A percentile compares a stretch with the other conserved stretches of the same genome.
Conservation (phyloP, 805 yeast genomes). For the Metschnikowia matae region DNA sequence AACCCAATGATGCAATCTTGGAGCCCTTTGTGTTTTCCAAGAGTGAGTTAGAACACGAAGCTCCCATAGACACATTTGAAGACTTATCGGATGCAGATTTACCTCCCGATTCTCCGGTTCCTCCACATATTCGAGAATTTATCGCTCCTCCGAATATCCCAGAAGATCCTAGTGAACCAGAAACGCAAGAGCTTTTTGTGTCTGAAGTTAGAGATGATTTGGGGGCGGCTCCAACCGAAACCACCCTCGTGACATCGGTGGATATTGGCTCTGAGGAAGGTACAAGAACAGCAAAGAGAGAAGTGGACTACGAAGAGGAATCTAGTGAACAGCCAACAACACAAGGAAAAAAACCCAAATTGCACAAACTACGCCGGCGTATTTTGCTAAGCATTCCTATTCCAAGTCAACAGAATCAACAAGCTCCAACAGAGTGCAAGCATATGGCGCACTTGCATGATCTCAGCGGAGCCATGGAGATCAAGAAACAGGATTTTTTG, state of each 20-base stretch:
- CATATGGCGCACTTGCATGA: slow-evolving; percentile 14
- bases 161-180: not conserved
- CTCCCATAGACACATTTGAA: not conserved
- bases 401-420: not conserved
- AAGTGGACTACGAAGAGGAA: not conserved
- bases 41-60: not conserved
- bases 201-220: not conserved
- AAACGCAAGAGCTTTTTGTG: not conserved
- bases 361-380: not conserved
- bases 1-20: not conserved
- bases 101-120: not conserved
- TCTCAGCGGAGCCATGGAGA: slow-evolving; percentile 20
- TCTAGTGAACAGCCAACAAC: not conserved
- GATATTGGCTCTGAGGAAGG: not conserved
- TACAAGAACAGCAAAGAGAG: not conserved
- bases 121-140: no score
- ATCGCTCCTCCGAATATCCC: no score
- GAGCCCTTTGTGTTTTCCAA: not conserved
- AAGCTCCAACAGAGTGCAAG: not conserved
- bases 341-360: not conserved
- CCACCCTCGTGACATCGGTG: not conserved
- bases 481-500: slow-evolving; percentile 68
- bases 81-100: not conserved
- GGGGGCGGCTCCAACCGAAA: not conserved
- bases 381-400: not conserved